Evolutionary conservation across 768 basidiomycete species (phyloP), one percentile per base, ranked within the genome.

Genomic region (Amanita inopinata): DNA sequence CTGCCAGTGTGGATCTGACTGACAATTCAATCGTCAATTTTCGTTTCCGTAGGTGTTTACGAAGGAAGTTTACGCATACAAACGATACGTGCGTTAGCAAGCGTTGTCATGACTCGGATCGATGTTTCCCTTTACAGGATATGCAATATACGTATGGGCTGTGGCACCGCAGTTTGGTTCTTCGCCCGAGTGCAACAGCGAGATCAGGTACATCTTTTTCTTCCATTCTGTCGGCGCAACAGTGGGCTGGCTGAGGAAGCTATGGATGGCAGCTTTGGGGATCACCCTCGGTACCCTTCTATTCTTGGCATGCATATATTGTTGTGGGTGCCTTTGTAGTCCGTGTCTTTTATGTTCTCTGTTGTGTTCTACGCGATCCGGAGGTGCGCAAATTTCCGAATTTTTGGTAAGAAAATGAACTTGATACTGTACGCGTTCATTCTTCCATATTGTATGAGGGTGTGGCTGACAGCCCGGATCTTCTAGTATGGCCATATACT

Each of bases 91-190:
- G 34, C 15, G 14, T 22, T 47, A 11, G 30, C 18, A 11, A 36
- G 28, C 10, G 9, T 39, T n/a, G 17, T 37, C 33, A 14, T 43
- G 10, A 31, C 42, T 5, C 14, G 33, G 27, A 14, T 31, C 38
- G 25, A 28, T 31, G 14, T 38, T 48, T 18, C 43, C 36, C 20
- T 48, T 44, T 37, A 43, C 37, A 6, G 25, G 42, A 9, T 48
- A 43, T 35, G 47, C 43, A n/a, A 3, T 48, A 4, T 48, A 44
- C 22, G 35, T 48, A 20, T 48, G 47, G 47, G 41, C 43, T 2
- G 31, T 22, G 9, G 47, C 43, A 24, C 35, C 41, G 6, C 20
- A 12, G 10, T 48, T 48, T 27, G 42, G 47, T 3, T 17, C 22
- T 11, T 5, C 22, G 8, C 11, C 10, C 18, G 14, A 5, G 5